Evolutionary conservation across 2,329 filamentous ascomycete genomes (phyloP).

Genomic region (Diplodia intermedia): DNA sequence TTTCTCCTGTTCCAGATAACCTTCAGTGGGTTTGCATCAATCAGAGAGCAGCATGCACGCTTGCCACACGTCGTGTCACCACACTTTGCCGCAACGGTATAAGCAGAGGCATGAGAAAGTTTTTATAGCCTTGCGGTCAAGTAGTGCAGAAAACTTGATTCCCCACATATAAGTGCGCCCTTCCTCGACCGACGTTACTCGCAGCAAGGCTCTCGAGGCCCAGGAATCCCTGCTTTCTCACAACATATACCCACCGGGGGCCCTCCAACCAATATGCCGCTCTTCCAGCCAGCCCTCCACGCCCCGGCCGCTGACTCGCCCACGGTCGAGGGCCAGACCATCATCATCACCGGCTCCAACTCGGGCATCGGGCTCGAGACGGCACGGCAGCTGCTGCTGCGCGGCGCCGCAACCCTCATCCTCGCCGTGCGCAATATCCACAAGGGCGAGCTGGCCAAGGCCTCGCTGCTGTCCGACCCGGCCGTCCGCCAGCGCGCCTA

Average conservation of each 20-base stretch:
- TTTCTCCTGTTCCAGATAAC: background rate
- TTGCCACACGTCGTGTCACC: background rate
- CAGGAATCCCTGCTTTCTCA: background rate
- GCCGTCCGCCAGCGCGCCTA: background rate
- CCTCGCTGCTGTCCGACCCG: constrained; percentile 15
- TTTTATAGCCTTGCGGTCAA: background rate
- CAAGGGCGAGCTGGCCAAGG: constrained; percentile 1
- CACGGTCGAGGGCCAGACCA: constrained; percentile 25
- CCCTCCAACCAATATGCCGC: constrained; percentile 3
- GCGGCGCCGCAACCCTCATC: constrained; percentile 6
- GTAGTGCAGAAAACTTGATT: background rate
- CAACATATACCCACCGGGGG: too few species aligned
- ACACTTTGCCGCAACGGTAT: background rate
- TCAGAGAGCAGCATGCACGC: background rate
- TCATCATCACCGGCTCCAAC: constrained; percentile 36
- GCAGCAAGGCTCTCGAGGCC: background rate
- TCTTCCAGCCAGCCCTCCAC: constrained; percentile 19
- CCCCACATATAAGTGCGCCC: background rate
- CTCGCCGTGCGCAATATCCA: constrained; percentile 15
- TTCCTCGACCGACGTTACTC: background rate
- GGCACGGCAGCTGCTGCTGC: constrained; percentile 8
- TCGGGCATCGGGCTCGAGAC: constrained; percentile 36
- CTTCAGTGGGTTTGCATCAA: background rate
- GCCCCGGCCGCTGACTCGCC: background rate
- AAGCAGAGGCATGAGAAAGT: background rate